Percentiles rank a stretch among this genome's conserved stretches.
Conservation (phyloP, 176 grass and related monocot genomes). For the Zea luxurians region DNA sequence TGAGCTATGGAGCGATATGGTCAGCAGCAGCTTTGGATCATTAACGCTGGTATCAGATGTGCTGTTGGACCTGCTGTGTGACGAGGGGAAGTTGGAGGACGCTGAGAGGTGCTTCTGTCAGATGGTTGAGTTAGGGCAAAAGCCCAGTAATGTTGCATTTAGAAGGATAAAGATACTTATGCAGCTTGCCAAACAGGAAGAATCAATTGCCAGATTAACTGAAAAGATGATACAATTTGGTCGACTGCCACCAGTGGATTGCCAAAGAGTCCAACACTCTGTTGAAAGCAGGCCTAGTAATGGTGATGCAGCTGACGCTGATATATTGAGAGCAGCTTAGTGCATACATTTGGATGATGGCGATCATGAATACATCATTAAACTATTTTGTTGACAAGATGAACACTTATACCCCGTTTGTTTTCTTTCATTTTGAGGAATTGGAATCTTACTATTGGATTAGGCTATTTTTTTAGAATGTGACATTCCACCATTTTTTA, state of each 20-base stretch:
- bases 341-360: constrained; percentile 5
- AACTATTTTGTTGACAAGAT: constrained; percentile 25
- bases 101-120: constrained; percentile 78
- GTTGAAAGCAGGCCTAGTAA: constrained; percentile 17
- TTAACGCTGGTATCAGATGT: constrained; percentile 80
- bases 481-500: no score
- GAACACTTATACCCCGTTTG: background rate
- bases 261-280: constrained; percentile 27
- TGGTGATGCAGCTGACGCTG: constrained; percentile 13
- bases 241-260: constrained; percentile 30
- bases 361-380: background rate
- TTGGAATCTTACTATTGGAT: no score
- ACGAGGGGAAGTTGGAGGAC: constrained; percentile 76
- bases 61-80: constrained; percentile 78
- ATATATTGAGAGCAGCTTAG: background rate
- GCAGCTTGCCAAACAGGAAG: constrained; percentile 72
- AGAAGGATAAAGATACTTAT: constrained; percentile 88
- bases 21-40: constrained; percentile 65
- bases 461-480: no score
- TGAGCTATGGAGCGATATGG: constrained; percentile 86
- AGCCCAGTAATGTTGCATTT: constrained; percentile 65
- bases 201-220: constrained; percentile 57
- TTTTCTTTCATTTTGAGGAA: no score
- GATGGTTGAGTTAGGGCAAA: constrained; percentile 69
- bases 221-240: constrained; percentile 52